Evolutionary conservation across 2,329 filamentous ascomycete species (phyloP).

Genomic region (Daldinia eschscholtzii): DNA sequence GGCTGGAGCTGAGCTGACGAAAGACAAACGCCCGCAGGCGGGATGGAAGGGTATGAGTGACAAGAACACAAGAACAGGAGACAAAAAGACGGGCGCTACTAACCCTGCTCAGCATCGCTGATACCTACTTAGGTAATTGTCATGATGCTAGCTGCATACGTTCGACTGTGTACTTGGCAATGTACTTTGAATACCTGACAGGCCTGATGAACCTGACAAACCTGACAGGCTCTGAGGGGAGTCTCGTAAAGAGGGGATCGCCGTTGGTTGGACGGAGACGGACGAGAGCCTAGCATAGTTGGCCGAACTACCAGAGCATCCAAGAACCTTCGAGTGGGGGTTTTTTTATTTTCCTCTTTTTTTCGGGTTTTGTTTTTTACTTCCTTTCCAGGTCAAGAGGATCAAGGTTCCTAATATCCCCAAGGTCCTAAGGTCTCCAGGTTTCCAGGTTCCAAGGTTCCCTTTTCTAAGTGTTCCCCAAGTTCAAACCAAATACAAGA

Average conservation of each 20-base stretch:
- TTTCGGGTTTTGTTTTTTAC: neutral
- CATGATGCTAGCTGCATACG: slow-evolving; percentile 37
- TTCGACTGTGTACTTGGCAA: neutral
- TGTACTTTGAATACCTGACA: neutral
- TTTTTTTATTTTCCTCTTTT: slow-evolving; percentile 13
- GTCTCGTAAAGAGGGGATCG: slow-evolving; percentile 16
- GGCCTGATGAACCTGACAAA: neutral
- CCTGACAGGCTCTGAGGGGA: slow-evolving; percentile 14
- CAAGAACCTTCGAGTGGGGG: slow-evolving; percentile 38
- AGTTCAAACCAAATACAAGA: slow-evolving; percentile 4
- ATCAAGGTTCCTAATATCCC: slow-evolving; percentile 1
- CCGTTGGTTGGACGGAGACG: slow-evolving; percentile 13
- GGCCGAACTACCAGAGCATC: slow-evolving; percentile 21
- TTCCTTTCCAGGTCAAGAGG: slow-evolving; percentile 11
- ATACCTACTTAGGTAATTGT: slow-evolving; percentile 39
- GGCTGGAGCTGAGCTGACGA: slow-evolving; percentile 43
- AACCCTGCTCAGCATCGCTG: slow-evolving; percentile 31
- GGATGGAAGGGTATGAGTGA: slow-evolving; percentile 16
- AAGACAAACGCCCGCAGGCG: slow-evolving; percentile 39
- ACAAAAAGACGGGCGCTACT: slow-evolving; percentile 28
- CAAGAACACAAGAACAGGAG: slow-evolving; percentile 27
- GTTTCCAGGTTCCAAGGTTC: neutral
- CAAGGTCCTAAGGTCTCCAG: neutral
- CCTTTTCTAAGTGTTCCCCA: neutral
- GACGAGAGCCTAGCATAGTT: neutral